Conservation (phyloP, 2,329 filamentous ascomycete genomes). For the Calonectria honghensis region DNA sequence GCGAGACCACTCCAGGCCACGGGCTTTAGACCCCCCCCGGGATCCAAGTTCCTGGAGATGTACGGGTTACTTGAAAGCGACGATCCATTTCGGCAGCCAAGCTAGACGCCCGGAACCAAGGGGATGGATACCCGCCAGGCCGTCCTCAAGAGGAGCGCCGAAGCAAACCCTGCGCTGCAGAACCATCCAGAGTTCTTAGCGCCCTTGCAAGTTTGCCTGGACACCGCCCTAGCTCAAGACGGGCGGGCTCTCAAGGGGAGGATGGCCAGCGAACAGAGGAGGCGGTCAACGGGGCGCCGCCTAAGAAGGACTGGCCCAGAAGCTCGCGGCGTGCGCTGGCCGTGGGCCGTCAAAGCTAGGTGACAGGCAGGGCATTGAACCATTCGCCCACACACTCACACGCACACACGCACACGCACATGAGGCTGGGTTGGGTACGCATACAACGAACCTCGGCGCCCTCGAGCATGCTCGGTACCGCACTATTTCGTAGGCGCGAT, state of each 20-base stretch:
- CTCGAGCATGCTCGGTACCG: conserved; percentile 43
- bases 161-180: conserved; percentile 45
- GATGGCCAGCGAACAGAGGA: conserved; percentile 49
- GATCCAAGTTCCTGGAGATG: conserved; percentile 17
- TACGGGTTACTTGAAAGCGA: conserved; percentile 27
- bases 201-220: conserved; percentile 48
- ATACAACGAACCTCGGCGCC: conserved; percentile 40
- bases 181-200: conserved; percentile 47
- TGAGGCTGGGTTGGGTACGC: conserved; percentile 41
- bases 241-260: conserved; percentile 51
- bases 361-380: conserved; percentile 35
- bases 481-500: conserved; percentile 37
- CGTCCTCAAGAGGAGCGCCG: conserved; percentile 42
- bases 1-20: conserved; percentile 9
- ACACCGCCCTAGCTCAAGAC: conserved; percentile 54
- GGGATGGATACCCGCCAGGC: conserved; percentile 46
- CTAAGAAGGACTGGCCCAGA: conserved; percentile 33
- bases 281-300: conserved; percentile 52
- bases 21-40: conserved; percentile 17
- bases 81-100: conserved; percentile 29
- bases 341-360: conserved; percentile 32
- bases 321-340: conserved; percentile 36
- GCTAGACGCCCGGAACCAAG: conserved; percentile 34
- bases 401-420: conserved; percentile 39
- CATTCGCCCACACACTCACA: conserved; percentile 42